Base-by-base conservation (phyloP, 1,284 basidiomycete genomes). In the Papiliotrema laurentii region DNA sequence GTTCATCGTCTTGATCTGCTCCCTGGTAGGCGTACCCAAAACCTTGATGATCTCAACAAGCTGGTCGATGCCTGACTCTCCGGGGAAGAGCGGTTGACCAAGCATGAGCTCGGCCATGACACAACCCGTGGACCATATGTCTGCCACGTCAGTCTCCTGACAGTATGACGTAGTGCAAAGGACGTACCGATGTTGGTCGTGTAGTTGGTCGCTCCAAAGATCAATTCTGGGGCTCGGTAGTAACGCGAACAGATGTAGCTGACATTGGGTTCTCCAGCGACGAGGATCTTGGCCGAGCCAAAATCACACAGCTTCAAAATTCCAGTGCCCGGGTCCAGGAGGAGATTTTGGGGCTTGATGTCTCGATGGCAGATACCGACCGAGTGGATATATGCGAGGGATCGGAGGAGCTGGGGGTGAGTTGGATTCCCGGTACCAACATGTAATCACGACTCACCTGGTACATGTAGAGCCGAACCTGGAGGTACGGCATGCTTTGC, bases 1-100 rank as follows among this genome's bases (percentile, higher is more conserved):
- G 77, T 99, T 99, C 94, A 99, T 99, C 61, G 96, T 97, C 85
- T 97, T 97, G 83, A 99, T 99, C 76, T 99, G 96, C 72, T 98
- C 96, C 62, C 94, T 81, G 51, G 94, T 94, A 0, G 94, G 94
- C 21, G 96, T 99, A 19, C 94, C 94, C 54, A 99, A 83, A 37
- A 99, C 92, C 77, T 99, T 99, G 85, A 99, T 99, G 68, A 99
- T 99, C 78, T 99, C 94, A 43, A 99, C 94, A 63, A 99, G 76
- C 78, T 99, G 94, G 77, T 99, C 94, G 68, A 99, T 99, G n/a
- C 94, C 94, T 66, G 90, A 94, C 78, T 99, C 96, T 58, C 94
- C 94, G 3, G 94, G 94, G 83, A 99, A 99, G 50, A 99, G 81
- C 13, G 94, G 94, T 71, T 97, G 93, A 21, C 96, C 94, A 53